Percentiles rank a stretch among this genome's conserved stretches.
These are phyloP conservation scores for Mrakia frigida DNA, from an alignment of 768 basidiomycete species.

Conservation along the genomic window DNA sequence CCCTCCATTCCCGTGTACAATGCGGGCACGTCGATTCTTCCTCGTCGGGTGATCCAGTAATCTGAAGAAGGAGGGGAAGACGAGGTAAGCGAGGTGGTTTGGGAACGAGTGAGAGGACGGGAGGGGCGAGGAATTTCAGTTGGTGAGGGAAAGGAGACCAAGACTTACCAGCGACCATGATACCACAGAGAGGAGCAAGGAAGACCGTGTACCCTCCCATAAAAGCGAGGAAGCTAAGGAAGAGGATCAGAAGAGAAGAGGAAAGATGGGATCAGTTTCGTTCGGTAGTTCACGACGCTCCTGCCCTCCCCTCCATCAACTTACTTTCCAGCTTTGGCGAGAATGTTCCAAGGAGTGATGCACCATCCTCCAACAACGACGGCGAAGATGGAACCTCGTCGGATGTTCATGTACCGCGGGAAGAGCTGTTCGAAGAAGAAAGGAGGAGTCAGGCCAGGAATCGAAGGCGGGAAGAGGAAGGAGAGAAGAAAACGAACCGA, in stretches of 20 bases:
- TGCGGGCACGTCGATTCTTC: conserved; percentile 71
- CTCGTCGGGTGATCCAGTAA: conserved; percentile 51
- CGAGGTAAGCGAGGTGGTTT: too few species aligned
- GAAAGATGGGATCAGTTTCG: neutral
- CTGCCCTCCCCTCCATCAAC: too few species aligned
- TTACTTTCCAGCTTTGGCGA: conserved; percentile 47
- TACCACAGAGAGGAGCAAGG: conserved; percentile 75
- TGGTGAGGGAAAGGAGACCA: too few species aligned
- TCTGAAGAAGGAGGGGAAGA: conserved; percentile 40
- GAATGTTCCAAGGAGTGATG: conserved; percentile 70
- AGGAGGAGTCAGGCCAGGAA: too few species aligned
- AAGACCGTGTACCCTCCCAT: conserved; percentile 83
- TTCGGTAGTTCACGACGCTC: neutral
- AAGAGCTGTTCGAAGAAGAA: neutral
- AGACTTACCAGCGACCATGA: conserved; percentile 51
- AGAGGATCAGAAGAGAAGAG: neutral
- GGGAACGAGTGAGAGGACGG: too few species aligned
- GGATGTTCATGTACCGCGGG: conserved; percentile 66
- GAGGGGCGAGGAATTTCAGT: too few species aligned
- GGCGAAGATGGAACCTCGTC: conserved; percentile 65
- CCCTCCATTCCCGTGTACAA: conserved; percentile 71
- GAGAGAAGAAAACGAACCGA: conserved; percentile 37
- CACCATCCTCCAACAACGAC: conserved; percentile 75
- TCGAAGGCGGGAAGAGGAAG: too few species aligned
- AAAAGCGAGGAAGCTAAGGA: conserved; percentile 58